Evolutionary conservation across 352 stramenopile genomes (phyloP), one percentile per base, ranked within the genome.

Genomic region (Phytophthora capsici): DNA sequence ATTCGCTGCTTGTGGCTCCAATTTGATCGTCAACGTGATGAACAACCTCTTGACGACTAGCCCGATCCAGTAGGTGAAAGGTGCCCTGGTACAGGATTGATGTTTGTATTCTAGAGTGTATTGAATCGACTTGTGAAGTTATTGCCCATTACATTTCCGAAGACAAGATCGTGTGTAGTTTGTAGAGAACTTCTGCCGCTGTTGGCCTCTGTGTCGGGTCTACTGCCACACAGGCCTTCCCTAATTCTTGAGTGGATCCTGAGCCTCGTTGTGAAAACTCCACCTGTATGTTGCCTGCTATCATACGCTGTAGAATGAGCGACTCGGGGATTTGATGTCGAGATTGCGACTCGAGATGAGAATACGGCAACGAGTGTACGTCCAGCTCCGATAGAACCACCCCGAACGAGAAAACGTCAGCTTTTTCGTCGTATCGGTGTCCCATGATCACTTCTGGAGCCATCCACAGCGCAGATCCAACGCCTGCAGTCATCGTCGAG

Each of bases 371-470:
- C 19, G 40, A 44, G 19, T 69, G 61, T 3, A 55, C 19, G 16
- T 70, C 62, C 7, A 65, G 19, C 37, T 64, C 54, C 1, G 84
- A 91, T 3, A 94, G 70, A 49, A 93, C 55, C 17, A 75, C 83
- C 12, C 85, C 85, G 51, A 93, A 86, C 3, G 69, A 82, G 75
- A 84, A 94, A 69, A 84, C 82, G 58, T 94, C 86, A 20, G 90
- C 80, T n/a, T 73, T 66, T 22, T 65, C 34, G 20, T 66, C 59
- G 65, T 94, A 91, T 25, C 61, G 63, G 19, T 84, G 69, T 6
- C 76, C 78, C 53, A 65, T 59, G 8, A 70, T 44, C n/a, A 69
- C 70, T 28, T 79, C 66, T 0, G 66, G 71, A 12, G 74, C 63
- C 67, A 78, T 82, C 74, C 71, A 80, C 32, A 63, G 58, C 17